Evolutionary conservation across 768 basidiomycete species (phyloP).

Genomic region (Pulveroboletus sp.): DNA sequence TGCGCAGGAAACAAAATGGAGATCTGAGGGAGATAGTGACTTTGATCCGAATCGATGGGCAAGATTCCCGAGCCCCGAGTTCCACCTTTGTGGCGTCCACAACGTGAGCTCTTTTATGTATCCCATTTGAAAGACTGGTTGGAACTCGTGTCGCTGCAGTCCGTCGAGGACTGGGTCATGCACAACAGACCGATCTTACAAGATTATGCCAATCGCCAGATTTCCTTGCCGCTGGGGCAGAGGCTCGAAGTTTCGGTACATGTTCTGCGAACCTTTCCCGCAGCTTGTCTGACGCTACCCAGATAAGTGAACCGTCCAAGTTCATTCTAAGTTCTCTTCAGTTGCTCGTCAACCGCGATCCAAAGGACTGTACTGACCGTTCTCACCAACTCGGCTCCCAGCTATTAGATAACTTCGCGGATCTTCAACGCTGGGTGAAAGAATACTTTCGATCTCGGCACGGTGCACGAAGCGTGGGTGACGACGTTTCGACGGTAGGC

Average conservation of each 20-base stretch:
- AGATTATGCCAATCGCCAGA: conserved; percentile 29
- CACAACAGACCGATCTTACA: conserved; percentile 23
- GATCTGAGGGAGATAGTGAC: not conserved
- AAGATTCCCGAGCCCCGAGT: conserved; percentile 1
- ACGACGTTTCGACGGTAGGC: conserved; percentile 21
- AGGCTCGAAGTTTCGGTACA: conserved; percentile 26
- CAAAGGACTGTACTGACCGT: conserved; percentile 1
- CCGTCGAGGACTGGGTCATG: conserved; percentile 18
- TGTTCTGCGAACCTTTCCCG: not conserved
- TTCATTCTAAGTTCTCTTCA: conserved; percentile 27
- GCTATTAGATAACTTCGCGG: conserved; percentile 29
- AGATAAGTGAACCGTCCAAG: conserved; percentile 24
- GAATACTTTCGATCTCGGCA: conserved; percentile 28
- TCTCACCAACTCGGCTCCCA: conserved; percentile 27
- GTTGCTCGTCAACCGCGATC: conserved; percentile 29
- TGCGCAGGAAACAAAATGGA: conserved; percentile 18
- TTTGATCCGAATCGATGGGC: not conserved
- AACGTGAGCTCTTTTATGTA: conserved; percentile 5
- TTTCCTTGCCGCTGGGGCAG: conserved; percentile 20
- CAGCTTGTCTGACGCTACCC: not conserved
- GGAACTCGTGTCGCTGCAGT: conserved; percentile 5
- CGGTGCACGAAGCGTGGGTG: conserved; percentile 8
- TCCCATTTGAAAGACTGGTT: not conserved
- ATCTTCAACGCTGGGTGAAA: conserved; percentile 24
- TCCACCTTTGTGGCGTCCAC: not conserved